Conservation (phyloP, 2,329 filamentous ascomycete species). For the Nannizziopsis barbatae region DNA sequence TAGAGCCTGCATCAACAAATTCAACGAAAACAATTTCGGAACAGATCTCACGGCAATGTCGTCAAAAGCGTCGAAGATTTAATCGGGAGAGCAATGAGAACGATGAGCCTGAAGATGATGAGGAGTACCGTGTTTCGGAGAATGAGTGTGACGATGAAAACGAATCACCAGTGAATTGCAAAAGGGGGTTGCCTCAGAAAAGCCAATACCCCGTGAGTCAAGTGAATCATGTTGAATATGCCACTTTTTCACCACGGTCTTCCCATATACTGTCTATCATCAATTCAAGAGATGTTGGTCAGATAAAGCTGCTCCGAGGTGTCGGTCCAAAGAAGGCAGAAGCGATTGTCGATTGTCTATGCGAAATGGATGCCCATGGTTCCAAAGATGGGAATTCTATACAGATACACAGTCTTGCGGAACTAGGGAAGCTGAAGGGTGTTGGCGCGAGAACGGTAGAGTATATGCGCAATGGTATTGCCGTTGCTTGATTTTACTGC, state of each 20-base stretch:
- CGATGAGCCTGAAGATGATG: slow-evolving; percentile 24
- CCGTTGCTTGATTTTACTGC: background rate
- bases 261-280: slow-evolving; percentile 36
- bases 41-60: background rate
- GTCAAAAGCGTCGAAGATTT: slow-evolving; percentile 16
- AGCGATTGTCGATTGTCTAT: slow-evolving; percentile 38
- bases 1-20: too few relatives aligned
- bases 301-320: slow-evolving; percentile 38
- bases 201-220: slow-evolving; percentile 7
- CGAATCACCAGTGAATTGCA: background rate
- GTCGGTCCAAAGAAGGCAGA: slow-evolving; percentile 40
- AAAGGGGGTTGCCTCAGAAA: slow-evolving; percentile 1
- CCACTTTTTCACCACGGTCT: slow-evolving; percentile 32
- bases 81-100: slow-evolving; percentile 18
- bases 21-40: background rate
- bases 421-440: slow-evolving; percentile 35
- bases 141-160: slow-evolving; percentile 25
- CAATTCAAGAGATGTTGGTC: slow-evolving; percentile 36
- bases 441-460: slow-evolving; percentile 38
- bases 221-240: slow-evolving; percentile 6
- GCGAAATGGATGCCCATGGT: slow-evolving; percentile 29
- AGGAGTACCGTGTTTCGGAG: slow-evolving; percentile 23
- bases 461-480: slow-evolving; percentile 37
- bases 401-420: slow-evolving; percentile 29
- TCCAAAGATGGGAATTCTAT: slow-evolving; percentile 14